Base-by-base conservation (phyloP, 768 basidiomycete genomes). In the Cyclocybe cylindracea region DNA sequence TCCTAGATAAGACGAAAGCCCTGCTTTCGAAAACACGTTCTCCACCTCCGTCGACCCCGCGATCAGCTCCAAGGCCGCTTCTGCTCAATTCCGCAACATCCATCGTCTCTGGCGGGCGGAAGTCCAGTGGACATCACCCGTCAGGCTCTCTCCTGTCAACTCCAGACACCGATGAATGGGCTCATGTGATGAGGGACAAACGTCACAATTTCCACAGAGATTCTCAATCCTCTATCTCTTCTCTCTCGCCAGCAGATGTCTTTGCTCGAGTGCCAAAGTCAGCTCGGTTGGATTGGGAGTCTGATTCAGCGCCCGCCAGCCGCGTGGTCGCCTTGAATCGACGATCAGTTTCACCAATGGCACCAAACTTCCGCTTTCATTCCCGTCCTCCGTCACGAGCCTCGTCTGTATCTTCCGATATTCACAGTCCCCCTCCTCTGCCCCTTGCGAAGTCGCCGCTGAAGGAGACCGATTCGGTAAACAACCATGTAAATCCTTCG, bases 321-420 rank as follows among this genome's bases (percentile, higher is more conserved):
- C 78, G 87, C 44, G 68, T 76, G 43, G 76, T 91, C 10, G 79
- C 81, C 19, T 61, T 91, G 44, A 86, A 87, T 62, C 80, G 88
- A 32, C 78, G 78, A 55, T 82, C 84, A 10, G 66, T 88, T 4
- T 90, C 89, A 4, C 87, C 89, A 3, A 85, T 89, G 84, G 86
- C 87, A 13, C 74, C 82, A 32, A 70, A 67, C 10, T 80, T 74
- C 51, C 73, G 77, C 50, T 63, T 71, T 31, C 68, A 59, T 51
- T 60, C 66, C 65, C 71, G 71, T 36, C 70, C 71, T n/a, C 61
- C 67, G 19, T 71, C 77, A 9, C 66, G 72, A 39, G 62, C 70
- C 2, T 78, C 78, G 5, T 75, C 77, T 0, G 66, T 68, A 35
- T 75, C 78, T 2, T 76, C 78, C 34, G 78, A 78, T 41, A 51